Conservation (phyloP, 2,329 filamentous ascomycete genomes). For the Annulohypoxylon truncatum region DNA sequence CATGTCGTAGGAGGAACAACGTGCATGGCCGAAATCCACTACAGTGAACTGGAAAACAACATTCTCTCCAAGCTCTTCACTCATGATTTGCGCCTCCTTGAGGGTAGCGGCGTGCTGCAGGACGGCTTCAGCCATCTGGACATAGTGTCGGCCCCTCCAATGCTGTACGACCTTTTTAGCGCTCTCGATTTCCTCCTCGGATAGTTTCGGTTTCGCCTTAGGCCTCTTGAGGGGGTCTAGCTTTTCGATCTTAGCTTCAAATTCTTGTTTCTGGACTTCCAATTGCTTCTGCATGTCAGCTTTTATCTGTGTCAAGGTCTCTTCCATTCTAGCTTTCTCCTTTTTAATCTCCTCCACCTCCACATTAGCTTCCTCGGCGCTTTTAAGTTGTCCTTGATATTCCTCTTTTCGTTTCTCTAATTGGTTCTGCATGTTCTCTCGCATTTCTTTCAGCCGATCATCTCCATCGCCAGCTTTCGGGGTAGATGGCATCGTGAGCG, state of each 20-base stretch:
- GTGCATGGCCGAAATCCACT: constrained; percentile 85
- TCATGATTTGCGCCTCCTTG: constrained; percentile 98
- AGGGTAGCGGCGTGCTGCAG: constrained; percentile 87
- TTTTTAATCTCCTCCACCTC: constrained; percentile 86
- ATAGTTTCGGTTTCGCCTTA: constrained; percentile 72
- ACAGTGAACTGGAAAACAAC: constrained; percentile 96
- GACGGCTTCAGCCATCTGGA: constrained; percentile 92
- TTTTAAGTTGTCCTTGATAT: constrained; percentile 81
- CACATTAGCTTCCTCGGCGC: constrained; percentile 77
- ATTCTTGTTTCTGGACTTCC: constrained; percentile 83
- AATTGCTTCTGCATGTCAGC: constrained; percentile 90
- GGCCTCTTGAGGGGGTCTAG: constrained; percentile 73
- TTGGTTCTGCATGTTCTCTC: constrained; percentile 85
- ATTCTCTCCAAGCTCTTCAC: constrained; percentile 91
- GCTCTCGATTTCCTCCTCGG: constrained; percentile 76
- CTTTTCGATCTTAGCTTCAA: constrained; percentile 84
- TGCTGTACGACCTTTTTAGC: constrained; percentile 75
- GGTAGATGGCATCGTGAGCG: constrained; percentile 92
- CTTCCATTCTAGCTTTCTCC: constrained; percentile 88
- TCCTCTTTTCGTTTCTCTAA: constrained; percentile 87
- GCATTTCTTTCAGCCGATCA: constrained; percentile 77
- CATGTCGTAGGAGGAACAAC: constrained; percentile 96
- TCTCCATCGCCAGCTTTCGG: constrained; percentile 83
- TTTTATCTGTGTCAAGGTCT: constrained; percentile 80
- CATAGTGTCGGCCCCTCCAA: constrained; percentile 88